Evolutionary conservation across 2,329 filamentous ascomycete genomes (phyloP), one percentile per base, ranked within the genome.

Genomic region (Fusarium virguliforme): DNA sequence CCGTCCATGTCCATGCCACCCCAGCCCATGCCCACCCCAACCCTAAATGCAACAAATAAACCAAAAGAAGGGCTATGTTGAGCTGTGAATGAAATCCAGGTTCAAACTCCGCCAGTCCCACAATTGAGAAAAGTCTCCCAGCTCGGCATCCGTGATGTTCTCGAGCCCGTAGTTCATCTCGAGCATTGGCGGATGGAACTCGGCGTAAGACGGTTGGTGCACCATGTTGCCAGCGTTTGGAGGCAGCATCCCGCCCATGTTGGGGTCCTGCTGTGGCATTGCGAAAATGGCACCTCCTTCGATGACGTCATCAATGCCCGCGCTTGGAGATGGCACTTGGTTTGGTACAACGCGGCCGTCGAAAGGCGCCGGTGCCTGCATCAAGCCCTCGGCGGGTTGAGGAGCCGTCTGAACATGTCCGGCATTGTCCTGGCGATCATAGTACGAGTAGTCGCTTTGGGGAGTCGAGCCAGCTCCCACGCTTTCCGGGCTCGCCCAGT

Each of bases 91-190:
- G 35, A 75, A 75, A 48, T 73, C 70, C 56, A 75, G 51, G 22
- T 73, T 66, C 3, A 75, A 58, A 22, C 74, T 75, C 10, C 66
- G 64, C 74, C 74, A 75, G 10, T 75, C 72, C 74, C 74, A 75
- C 1, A 75, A 40, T 12, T 64, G 56, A 3, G 72, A 68, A 35
- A 75, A 75, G 24, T 76, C 72, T 9, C 74, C 74, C 0, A 75
- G 58, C 2, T 75, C 72, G 1, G 63, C 62, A 9, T 73, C 72
- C 1, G 74, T 75, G 8, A 75, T 75, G 4, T 55, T 64, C 6
- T 68, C 72, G 6, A 75, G 40, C 0, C 51, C 60, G 8, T 64
- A 65, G 12, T 74, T 61, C 43, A 67, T 37, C 9, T 68, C 62
- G 10, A 63, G 12, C 9, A 65, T 61, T 8, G 63, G 71, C 3